Base-by-base conservation (phyloP, 352 stramenopile species). In the Saprolegnia diclina region DNA sequence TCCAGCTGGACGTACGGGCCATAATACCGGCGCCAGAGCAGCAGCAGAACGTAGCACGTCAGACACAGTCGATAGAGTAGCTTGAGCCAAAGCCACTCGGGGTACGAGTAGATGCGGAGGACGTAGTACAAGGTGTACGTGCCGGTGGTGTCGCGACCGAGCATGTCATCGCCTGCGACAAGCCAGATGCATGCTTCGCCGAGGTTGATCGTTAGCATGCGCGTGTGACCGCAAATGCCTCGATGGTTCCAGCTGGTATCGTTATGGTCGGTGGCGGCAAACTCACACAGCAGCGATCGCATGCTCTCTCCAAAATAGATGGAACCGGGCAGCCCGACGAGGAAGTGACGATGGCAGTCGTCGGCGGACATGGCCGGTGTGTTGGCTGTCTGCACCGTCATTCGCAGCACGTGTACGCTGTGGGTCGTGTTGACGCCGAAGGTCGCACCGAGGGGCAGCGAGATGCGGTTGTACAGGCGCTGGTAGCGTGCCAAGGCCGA, bases 21-120 rank as follows among this genome's bases (percentile, higher is more conserved):
- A 59, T 59, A 59, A 9, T 59, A 59, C 13, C 19, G 13, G 9
- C 24, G 24, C 52, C 52, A 59, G 11, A 59, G 11, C 19, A 59
- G 9, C 11, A 21, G 9, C 3, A 35, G 13, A 4, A 59, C 3
- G 9, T 42, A 59, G 13, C 11, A 26, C 19, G 52, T 59, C 13
- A 48, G 7, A 3, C 13, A 16, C 7, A 16, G 11, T 26, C 52
- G 24, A n/a, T 26, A 24, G 1, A 2, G 3, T 1, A 59, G 35
- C 35, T 59, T 59, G 24, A 59, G 24, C 52, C 52, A 59, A 9
- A 42, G 52, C 52, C 52, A 59, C 24, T 21, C n/a, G 11, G 24
- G 24, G 11, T 59, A 35, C 19, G 24, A 3, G 11, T 59, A 42
- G 24, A 59, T 59, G 24, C 16, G 24, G 1, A 42, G 52, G 13